A percentile compares a stretch with the other conserved stretches of the same genome.
These are phyloP conservation scores for Lentinula novae-zelandiae DNA, from an alignment of 1,284 basidiomycete genomes.

Conservation along the genomic window DNA sequence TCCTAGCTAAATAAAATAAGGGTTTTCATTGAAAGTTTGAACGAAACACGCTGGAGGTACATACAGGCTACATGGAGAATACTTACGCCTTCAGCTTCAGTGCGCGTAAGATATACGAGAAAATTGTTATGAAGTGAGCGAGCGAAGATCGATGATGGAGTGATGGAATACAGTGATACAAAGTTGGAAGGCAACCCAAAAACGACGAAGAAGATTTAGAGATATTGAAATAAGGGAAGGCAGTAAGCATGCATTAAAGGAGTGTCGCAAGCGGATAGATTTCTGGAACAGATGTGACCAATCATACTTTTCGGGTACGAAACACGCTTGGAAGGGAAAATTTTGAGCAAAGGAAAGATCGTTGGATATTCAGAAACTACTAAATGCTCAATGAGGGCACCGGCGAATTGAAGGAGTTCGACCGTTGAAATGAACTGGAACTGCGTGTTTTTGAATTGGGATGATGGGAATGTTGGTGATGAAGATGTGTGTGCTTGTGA, in stretches of 20 bases:
- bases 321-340: not conserved
- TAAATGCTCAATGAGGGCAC: constrained; percentile 14
- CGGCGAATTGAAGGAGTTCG: constrained; percentile 17
- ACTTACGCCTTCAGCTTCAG: too few species aligned
- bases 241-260: not conserved
- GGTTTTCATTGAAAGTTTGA: too few species aligned
- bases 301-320: not conserved
- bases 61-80: too few species aligned
- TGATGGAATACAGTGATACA: not conserved
- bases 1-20: too few species aligned
- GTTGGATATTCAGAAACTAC: not conserved
- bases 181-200: not conserved
- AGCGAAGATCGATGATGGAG: not conserved
- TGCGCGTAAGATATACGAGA: too few species aligned
- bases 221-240: not conserved
- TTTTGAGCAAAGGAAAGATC: not conserved
- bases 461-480: constrained; percentile 52
- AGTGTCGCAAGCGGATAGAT: not conserved
- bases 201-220: not conserved
- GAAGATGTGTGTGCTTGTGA: constrained; percentile 29
- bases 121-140: not conserved
- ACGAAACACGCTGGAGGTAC: too few species aligned
- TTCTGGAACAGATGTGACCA: not conserved
- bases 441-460: constrained; percentile 66
- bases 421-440: constrained; percentile 56